Evolutionary conservation across 2,329 filamentous ascomycete genomes (phyloP).

Genomic region (Basipetospora chlamydospora): DNA sequence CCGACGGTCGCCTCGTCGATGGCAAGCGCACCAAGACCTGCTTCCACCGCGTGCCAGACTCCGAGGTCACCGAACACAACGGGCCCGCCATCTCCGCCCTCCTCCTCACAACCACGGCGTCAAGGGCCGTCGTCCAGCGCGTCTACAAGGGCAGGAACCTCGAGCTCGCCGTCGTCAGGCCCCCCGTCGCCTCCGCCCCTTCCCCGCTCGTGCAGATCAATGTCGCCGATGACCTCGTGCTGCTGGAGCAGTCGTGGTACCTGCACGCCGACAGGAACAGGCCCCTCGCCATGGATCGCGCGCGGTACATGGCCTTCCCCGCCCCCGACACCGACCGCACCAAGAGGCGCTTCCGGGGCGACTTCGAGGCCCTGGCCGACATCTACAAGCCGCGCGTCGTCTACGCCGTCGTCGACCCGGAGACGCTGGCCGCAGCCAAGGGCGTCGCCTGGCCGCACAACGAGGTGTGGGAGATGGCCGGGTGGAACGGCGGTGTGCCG

Average conservation of each 20-base stretch:
- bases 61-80: neutral
- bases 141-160: neutral
- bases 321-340: neutral
- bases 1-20: neutral
- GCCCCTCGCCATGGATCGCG: neutral
- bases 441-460: neutral
- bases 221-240: neutral
- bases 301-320: neutral
- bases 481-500: neutral
- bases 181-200: neutral
- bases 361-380: neutral
- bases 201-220: neutral
- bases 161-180: neutral
- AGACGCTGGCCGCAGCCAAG: neutral
- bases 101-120: neutral
- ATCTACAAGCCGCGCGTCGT: neutral
- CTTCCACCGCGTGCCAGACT: neutral
- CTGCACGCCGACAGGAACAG: neutral
- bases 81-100: neutral
- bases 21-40: neutral
- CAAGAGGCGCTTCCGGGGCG: neutral
- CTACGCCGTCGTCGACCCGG: neutral
- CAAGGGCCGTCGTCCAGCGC: neutral
- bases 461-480: neutral
- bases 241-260: neutral